A percentile compares a stretch with the other conserved stretches of the same genome.
phyloP scores from a whole-genome alignment of 768 basidiomycete species.

The Mycena latifolia region DNA sequence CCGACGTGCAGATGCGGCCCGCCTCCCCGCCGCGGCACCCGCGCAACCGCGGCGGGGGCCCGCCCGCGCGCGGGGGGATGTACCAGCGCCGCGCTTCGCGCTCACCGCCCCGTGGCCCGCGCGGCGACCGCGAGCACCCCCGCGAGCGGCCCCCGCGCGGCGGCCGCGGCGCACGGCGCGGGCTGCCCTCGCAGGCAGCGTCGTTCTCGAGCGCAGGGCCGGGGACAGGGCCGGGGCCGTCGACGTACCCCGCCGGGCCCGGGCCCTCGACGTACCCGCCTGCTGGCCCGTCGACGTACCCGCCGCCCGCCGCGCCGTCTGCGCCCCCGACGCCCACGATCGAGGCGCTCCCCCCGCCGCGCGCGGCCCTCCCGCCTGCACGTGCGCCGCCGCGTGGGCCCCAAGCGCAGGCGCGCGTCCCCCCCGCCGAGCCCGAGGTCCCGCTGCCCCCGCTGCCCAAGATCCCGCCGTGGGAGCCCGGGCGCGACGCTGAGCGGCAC shows the following conservation, averaged over 20 bases:
- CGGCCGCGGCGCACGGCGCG: slow-evolving; percentile 23
- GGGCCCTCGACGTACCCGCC: slow-evolving; percentile 25
- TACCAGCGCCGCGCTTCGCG: slow-evolving; percentile 42
- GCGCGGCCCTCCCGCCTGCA: background rate
- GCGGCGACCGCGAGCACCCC: slow-evolving; percentile 21
- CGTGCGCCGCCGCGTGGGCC: no score
- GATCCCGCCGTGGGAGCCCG: slow-evolving; percentile 27
- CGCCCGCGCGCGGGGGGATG: slow-evolving; percentile 21
- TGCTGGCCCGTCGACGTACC: slow-evolving; percentile 12
- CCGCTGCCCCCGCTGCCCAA: slow-evolving; percentile 22
- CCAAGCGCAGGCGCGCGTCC: background rate
- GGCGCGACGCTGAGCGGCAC: slow-evolving; percentile 16
- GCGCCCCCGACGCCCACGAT: slow-evolving; percentile 21
- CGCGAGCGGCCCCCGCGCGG: slow-evolving; percentile 19
- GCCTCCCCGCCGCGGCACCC: slow-evolving; percentile 31
- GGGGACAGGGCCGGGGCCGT: background rate
- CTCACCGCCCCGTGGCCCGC: slow-evolving; percentile 58
- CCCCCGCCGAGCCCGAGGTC: slow-evolving; percentile 1
- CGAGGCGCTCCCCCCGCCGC: slow-evolving; percentile 22
- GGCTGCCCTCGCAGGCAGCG: slow-evolving; percentile 26
- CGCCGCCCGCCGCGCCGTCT: background rate
- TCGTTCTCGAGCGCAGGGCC: slow-evolving; percentile 20
- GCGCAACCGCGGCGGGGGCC: slow-evolving; percentile 39
- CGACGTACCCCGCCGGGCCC: background rate
- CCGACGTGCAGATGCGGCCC: slow-evolving; percentile 2